Conservation (phyloP, 176 grass and related monocot genomes). For the Oryza brachyantha region DNA sequence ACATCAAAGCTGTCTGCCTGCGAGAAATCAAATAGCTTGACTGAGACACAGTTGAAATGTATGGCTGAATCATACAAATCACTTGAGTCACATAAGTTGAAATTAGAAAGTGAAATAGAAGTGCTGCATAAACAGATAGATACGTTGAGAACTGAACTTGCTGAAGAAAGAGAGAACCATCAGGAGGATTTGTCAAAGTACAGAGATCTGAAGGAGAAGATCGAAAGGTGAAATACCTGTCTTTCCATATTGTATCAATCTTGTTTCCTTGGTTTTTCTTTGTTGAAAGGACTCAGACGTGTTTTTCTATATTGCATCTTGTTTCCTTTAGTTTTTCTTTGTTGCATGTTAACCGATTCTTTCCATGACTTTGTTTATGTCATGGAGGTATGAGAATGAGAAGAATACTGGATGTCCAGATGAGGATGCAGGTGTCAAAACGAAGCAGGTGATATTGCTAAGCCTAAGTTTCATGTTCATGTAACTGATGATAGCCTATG, state of each 20-base stretch:
- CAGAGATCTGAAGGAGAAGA: constrained; percentile 77
- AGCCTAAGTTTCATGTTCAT: background rate
- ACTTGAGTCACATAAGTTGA: constrained; percentile 66
- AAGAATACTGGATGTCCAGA: constrained; percentile 23
- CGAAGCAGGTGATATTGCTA: constrained; percentile 41
- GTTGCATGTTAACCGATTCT: background rate
- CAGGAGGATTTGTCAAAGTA: constrained; percentile 70
- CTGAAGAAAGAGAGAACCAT: constrained; percentile 66
- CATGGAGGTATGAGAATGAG: constrained; percentile 34
- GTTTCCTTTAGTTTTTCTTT: constrained; percentile 6
- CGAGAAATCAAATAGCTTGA: constrained; percentile 89
- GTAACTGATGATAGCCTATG: background rate
- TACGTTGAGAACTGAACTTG: constrained; percentile 61
- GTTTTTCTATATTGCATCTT: constrained; percentile 30
- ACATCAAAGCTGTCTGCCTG: constrained; percentile 68
- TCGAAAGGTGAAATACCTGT: constrained; percentile 62
- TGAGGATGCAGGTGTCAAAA: constrained; percentile 39
- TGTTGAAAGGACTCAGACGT: background rate
- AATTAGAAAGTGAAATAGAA: constrained; percentile 79
- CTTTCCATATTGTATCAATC: constrained; percentile 27
- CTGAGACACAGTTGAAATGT: constrained; percentile 93
- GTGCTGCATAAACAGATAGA: constrained; percentile 47
- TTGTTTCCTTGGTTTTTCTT: background rate
- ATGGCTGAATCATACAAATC: constrained; percentile 95
- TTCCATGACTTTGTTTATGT: background rate